Percentiles rank a stretch among this genome's conserved stretches.
Evolutionary conservation across 192 early-diverging fungal genomes (phyloP).

Genomic region (Coemansia umbellata): DNA sequence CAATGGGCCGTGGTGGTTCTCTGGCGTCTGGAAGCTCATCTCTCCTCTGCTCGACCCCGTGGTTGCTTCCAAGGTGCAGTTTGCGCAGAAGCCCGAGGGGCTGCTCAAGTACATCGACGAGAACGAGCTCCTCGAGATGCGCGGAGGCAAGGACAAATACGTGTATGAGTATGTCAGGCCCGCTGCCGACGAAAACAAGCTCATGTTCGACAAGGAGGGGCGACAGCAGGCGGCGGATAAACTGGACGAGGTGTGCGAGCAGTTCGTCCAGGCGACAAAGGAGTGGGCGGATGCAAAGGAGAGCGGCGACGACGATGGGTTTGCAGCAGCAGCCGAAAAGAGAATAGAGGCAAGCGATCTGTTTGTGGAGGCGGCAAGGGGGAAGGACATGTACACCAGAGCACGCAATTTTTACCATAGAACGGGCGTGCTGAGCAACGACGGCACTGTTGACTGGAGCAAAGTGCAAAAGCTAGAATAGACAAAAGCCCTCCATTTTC

Average conservation of each 20-base stretch:
- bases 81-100: constrained; percentile 67
- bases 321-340: constrained; percentile 11
- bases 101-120: constrained; percentile 63
- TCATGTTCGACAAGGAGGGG: constrained; percentile 54
- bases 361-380: constrained; percentile 34
- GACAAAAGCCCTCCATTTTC: too few species aligned
- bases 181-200: constrained; percentile 52
- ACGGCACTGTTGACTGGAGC: constrained; percentile 39
- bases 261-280: constrained; percentile 49
- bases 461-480: constrained; percentile 17
- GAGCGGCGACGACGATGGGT: constrained; percentile 30
- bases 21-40: constrained; percentile 82
- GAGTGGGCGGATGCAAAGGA: constrained; percentile 51
- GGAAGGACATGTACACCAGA: constrained; percentile 55
- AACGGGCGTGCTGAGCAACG: constrained; percentile 34
- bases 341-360: constrained; percentile 33
- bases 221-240: constrained; percentile 35
- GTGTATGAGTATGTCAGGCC: constrained; percentile 56
- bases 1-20: constrained; percentile 91
- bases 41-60: constrained; percentile 85
- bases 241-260: constrained; percentile 34
- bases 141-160: constrained; percentile 65
- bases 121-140: constrained; percentile 57
- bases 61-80: constrained; percentile 81
- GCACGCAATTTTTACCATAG: constrained; percentile 49